A percentile compares a stretch with the other conserved stretches of the same genome.
phyloP scores from a whole-genome alignment of 179 eudicot genomes.

The Beta corolliflora region DNA sequence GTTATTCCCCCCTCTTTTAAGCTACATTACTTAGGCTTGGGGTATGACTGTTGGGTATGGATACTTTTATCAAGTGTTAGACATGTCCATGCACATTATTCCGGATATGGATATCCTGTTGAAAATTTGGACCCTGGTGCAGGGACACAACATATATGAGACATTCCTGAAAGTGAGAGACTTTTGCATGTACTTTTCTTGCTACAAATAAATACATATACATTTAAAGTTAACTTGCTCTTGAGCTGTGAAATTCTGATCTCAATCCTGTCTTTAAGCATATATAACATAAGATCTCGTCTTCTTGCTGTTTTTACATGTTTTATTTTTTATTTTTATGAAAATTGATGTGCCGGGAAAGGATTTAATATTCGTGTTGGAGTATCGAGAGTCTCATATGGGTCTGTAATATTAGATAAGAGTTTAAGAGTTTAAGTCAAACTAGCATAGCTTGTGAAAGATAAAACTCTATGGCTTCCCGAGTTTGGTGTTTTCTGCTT shows the following conservation, averaged over 20 bases:
- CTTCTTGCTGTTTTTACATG: not conserved
- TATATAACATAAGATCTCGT: not conserved
- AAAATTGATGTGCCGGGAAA: not conserved
- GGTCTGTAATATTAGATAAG: not conserved
- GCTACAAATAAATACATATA: not conserved
- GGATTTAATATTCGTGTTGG: not conserved
- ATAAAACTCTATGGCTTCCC: not conserved
- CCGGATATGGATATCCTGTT: not conserved
- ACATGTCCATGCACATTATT: not conserved
- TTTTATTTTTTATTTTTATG: no score
- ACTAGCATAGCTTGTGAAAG: not conserved
- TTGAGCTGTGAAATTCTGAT: not conserved
- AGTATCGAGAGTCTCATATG: not conserved
- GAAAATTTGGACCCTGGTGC: not conserved
- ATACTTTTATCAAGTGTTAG: not conserved
- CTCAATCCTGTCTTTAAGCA: not conserved
- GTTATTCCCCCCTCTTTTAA: not conserved
- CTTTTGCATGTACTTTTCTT: not conserved
- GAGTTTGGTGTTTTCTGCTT: not conserved
- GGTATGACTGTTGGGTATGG: not conserved
- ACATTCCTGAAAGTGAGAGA: not conserved
- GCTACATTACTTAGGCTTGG: not conserved
- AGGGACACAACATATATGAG: not conserved
- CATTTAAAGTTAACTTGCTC: not conserved
- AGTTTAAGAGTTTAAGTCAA: not conserved